Percentiles rank a stretch among this genome's conserved stretches.
These are phyloP conservation scores for Amanita jacksonii DNA, from an alignment of 768 basidiomycete genomes.

Conservation along the genomic window DNA sequence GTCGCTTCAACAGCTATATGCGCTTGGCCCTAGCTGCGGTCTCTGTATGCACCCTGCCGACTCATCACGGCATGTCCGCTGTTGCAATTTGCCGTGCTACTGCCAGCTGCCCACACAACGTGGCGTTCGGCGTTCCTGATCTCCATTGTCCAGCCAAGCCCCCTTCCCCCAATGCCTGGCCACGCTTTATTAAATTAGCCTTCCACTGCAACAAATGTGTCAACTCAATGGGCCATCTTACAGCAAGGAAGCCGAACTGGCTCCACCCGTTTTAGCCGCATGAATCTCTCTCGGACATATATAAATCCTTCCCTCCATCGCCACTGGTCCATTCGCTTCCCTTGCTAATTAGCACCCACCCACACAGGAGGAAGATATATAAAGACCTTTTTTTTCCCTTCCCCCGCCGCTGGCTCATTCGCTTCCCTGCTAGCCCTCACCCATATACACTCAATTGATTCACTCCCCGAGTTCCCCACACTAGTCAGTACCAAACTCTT, in stretches of 20 bases:
- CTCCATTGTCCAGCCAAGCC: conserved; percentile 19
- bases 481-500: conserved; percentile 5
- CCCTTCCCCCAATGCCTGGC: background rate
- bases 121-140: conserved; percentile 24
- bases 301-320: no score
- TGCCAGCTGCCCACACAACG: background rate
- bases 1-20: no score
- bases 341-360: conserved; percentile 12
- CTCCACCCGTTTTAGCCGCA: conserved; percentile 11
- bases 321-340: no score
- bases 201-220: conserved; percentile 21
- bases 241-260: conserved; percentile 19
- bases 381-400: no score
- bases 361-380: conserved; percentile 19
- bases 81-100: no score
- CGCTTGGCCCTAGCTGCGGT: no score
- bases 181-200: conserved; percentile 18
- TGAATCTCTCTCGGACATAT: no score
- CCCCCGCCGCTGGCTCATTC: no score
- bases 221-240: conserved; percentile 17
- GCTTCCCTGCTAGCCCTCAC: conserved; percentile 4
- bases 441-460: no score
- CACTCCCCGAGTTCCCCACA: background rate
- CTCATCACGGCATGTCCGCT: no score
- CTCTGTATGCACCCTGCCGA: no score